Percentiles rank a stretch among this genome's conserved stretches.
phyloP scores from a whole-genome alignment of 2,329 filamentous ascomycete species.

The Pseudogymnoascus sp. region DNA sequence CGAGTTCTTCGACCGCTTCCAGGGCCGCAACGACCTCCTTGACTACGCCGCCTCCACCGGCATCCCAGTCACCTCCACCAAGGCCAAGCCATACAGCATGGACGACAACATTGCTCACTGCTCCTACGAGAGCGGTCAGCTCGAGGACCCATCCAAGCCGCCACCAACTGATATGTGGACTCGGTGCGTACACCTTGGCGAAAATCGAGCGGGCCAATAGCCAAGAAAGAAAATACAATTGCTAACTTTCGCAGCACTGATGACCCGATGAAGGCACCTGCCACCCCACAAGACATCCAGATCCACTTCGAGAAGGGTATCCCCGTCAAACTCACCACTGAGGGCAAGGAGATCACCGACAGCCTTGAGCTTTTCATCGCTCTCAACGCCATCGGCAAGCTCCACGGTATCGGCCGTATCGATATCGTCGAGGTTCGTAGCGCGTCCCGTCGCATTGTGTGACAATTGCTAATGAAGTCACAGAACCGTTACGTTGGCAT shows the following conservation, averaged over 20 bases:
- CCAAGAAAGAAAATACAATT: conserved; percentile 14
- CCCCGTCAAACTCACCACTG: conserved; percentile 54
- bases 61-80: conserved; percentile 66
- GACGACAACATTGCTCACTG: conserved; percentile 69
- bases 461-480: neutral
- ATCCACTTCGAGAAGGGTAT: conserved; percentile 67
- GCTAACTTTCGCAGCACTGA: conserved; percentile 34
- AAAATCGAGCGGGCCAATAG: conserved; percentile 9
- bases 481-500: conserved; percentile 66
- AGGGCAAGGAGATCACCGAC: conserved; percentile 56
- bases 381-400: conserved; percentile 62
- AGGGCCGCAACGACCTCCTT: conserved; percentile 63
- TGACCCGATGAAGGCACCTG: conserved; percentile 61
- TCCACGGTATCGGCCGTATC: conserved; percentile 68
- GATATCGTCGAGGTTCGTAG: conserved; percentile 80
- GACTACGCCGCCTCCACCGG: conserved; percentile 59
- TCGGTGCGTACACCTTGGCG: conserved; percentile 17
- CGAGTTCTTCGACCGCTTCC: conserved; percentile 62
- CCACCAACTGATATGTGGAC: conserved; percentile 77
- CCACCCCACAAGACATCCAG: conserved; percentile 63
- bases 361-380: conserved; percentile 64
- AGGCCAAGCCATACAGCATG: conserved; percentile 61
- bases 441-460: conserved; percentile 13
- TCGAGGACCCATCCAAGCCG: conserved; percentile 57
- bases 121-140: conserved; percentile 70